Evolutionary conservation across 1,284 basidiomycete species (phyloP).

Genomic region (Hymenochaete sp.): DNA sequence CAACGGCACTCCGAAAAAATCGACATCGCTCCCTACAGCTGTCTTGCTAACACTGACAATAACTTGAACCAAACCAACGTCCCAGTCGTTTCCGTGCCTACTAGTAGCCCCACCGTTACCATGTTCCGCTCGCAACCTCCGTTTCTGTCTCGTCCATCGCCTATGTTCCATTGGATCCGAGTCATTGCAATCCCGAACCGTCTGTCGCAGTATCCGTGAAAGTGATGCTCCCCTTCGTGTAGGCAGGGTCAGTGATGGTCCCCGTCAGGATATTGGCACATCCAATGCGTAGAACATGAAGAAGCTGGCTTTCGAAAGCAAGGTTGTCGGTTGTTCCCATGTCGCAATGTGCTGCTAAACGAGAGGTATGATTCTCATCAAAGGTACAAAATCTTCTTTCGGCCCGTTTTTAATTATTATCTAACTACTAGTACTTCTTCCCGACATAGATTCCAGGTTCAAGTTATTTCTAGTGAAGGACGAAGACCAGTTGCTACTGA

Average conservation of each 20-base stretch:
- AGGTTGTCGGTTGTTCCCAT: constrained; percentile 91
- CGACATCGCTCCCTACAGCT: not conserved
- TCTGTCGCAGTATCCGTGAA: constrained; percentile 73
- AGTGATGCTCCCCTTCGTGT: constrained; percentile 71
- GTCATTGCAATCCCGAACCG: constrained; percentile 89
- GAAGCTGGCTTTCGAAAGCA: constrained; percentile 92
- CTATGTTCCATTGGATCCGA: constrained; percentile 84
- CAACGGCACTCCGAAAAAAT: constrained; percentile 15
- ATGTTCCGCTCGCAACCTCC: constrained; percentile 4
- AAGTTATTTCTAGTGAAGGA: constrained; percentile 83
- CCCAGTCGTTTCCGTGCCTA: not conserved
- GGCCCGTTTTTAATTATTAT: constrained; percentile 98
- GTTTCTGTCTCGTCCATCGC: constrained; percentile 79
- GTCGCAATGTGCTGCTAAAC: constrained; percentile 86
- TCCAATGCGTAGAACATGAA: constrained; percentile 65
- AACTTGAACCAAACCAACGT: too few relatives aligned
- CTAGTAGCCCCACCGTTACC: not conserved
- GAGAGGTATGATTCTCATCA: constrained; percentile 72
- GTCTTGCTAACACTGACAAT: not conserved
- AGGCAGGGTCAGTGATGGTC: constrained; percentile 84
- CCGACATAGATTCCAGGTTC: constrained; percentile 74
- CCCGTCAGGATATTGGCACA: constrained; percentile 57
- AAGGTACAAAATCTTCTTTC: constrained; percentile 83
- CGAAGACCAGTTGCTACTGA: constrained; percentile 91
- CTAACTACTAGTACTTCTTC: constrained; percentile 73